Evolutionary conservation across 305 asterid genomes (phyloP), one percentile per base, ranked within the genome.

Genomic region (Fraxinus paxiana): DNA sequence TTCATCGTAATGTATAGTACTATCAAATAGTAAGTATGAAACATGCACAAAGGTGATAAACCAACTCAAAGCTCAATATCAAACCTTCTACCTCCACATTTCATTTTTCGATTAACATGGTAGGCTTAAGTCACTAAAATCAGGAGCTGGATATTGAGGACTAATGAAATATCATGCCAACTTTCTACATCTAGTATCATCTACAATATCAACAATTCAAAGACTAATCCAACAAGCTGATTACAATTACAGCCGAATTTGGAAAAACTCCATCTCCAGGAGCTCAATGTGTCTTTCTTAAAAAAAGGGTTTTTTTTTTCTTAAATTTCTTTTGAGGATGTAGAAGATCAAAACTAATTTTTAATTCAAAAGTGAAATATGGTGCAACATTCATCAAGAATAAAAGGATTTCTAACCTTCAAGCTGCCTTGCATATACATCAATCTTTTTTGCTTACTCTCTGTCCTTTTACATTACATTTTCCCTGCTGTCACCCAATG

Each of bases 271-370:
- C 46, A 38, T 9, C 12, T 38, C 46, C 46, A 7, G 3, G 13
- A 38, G 46, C 6, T 8, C 46, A 38, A 38, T 0, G 82, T 90
- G 96, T 2, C 91, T 88, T 70, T 90, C 98, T 96, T 30, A 92
- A 92, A 18, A 91, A 92, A 38, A 94, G 93, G 18, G 38, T 43
- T 8, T 30, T 70, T 70, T 69, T 5, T 30, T n/a, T 31, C 37
- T 31, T 70, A 31, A 70, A 70, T 31, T 70, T 8, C 15, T 70
- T 31, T 13, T 41, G 51, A 10, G 17, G 17, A 43, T 9, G 10
- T 17, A 2, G 5, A 10, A 2, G 56, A 17, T 12, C 56, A 13
- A 43, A 43, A 12, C n/a, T 12, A 43, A 43, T 43, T 12, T 46
- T 13, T 46, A 46, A 46, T 13, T 46, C 18, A 46, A 78, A 56